Evolutionary conservation across 176 grass and related monocot genomes (phyloP).

Genomic region (Ensete ventricosum): DNA sequence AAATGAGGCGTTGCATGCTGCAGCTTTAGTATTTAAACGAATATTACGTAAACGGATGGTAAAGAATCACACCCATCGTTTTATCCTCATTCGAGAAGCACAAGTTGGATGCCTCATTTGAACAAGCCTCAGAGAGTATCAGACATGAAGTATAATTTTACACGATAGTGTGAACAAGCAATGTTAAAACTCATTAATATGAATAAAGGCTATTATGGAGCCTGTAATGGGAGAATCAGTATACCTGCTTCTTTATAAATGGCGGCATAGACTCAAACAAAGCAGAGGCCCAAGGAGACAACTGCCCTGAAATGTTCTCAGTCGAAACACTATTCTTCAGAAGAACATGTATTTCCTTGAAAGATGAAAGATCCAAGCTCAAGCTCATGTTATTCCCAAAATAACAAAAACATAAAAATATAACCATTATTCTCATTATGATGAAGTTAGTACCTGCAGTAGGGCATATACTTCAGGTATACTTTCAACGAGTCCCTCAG

Average conservation of each 20-base stretch:
- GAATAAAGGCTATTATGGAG: background rate
- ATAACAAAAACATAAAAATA: too few relatives aligned
- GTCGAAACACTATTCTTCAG: constrained; percentile 44
- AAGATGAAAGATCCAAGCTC: background rate
- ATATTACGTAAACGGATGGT: too few relatives aligned
- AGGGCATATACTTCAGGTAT: constrained; percentile 75
- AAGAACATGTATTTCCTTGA: constrained; percentile 58
- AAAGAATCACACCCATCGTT: too few relatives aligned
- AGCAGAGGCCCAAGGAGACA: constrained; percentile 57
- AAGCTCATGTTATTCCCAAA: background rate
- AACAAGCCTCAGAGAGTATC: too few relatives aligned
- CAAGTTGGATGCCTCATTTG: too few relatives aligned
- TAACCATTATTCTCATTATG: too few relatives aligned
- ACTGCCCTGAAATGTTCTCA: constrained; percentile 33
- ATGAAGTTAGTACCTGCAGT: constrained; percentile 34
- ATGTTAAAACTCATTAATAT: too few relatives aligned
- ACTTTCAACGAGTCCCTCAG: constrained; percentile 61
- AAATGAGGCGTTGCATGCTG: too few relatives aligned
- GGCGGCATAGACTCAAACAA: constrained; percentile 50
- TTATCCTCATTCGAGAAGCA: too few relatives aligned
- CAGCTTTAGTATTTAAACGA: too few relatives aligned
- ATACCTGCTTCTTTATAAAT: constrained; percentile 58
- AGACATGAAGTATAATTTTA: too few relatives aligned
- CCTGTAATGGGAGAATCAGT: background rate
- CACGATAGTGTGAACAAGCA: too few relatives aligned